Conservation (phyloP, 257 asterid species). For the Solanum ossicruentum region DNA sequence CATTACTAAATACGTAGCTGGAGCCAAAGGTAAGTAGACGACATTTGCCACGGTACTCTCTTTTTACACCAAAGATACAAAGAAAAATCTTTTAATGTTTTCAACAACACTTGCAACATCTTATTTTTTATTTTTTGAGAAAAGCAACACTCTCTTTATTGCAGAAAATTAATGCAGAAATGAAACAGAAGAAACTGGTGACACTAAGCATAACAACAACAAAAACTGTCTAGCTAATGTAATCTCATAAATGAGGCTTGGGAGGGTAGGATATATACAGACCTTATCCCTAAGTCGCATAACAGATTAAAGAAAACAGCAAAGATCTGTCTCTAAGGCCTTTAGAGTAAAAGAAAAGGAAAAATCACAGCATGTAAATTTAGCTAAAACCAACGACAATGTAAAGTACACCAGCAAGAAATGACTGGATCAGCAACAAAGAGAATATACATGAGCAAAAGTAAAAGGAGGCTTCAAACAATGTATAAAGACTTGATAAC, state of each 20-base stretch:
- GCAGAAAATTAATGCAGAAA: neutral
- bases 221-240: neutral
- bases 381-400: constrained; percentile 89
- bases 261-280: neutral
- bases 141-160: neutral
- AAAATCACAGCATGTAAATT: neutral
- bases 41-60: neutral
- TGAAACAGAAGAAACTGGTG: neutral
- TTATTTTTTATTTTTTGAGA: neutral
- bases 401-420: constrained; percentile 92
- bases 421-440: constrained; percentile 76
- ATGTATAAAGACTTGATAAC: neutral
- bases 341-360: neutral
- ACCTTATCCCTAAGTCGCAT: neutral
- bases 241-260: neutral
- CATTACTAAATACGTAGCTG: neutral
- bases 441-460: neutral
- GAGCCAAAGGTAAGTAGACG: neutral
- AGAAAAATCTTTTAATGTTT: neutral
- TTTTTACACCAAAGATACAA: neutral
- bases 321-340: neutral
- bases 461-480: neutral
- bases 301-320: neutral
- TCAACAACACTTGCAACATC: neutral
- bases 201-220: neutral